A percentile compares a stretch with the other conserved stretches of the same genome.
Conservation (phyloP, 2,329 filamentous ascomycete species). For the Alternaria solani region DNA sequence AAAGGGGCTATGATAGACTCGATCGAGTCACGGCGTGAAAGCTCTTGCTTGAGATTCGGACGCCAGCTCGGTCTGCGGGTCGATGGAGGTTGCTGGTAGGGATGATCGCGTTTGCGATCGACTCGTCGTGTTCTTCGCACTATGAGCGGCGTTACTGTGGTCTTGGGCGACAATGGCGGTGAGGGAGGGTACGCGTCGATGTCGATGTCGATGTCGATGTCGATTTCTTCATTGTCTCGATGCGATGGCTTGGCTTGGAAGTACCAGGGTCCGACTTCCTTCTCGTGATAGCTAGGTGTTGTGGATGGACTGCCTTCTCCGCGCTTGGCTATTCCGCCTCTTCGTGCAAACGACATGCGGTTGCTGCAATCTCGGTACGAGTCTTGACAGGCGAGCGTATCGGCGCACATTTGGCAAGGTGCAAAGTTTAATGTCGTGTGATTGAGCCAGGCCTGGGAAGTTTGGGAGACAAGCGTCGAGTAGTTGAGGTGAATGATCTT, state of each 20-base stretch:
- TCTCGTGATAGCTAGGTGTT: slow-evolving; percentile 15
- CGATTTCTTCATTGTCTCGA: slow-evolving; percentile 23
- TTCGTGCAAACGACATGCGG: slow-evolving; percentile 32
- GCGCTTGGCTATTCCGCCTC: slow-evolving; percentile 39
- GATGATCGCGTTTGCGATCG: slow-evolving; percentile 19
- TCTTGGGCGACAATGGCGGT: slow-evolving; percentile 28
- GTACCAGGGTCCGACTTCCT: slow-evolving; percentile 22
- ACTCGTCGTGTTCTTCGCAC: slow-evolving; percentile 6
- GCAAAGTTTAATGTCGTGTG: neutral
- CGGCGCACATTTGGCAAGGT: neutral
- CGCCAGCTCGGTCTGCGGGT: slow-evolving; percentile 33
- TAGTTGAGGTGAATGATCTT: neutral
- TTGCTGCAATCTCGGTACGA: slow-evolving; percentile 30
- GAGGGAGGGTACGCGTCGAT: slow-evolving; percentile 13
- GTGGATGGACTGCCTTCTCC: slow-evolving; percentile 24
- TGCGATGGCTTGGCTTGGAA: slow-evolving; percentile 29
- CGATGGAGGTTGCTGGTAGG: slow-evolving; percentile 17
- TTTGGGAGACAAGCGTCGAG: neutral
- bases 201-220: slow-evolving; percentile 18
- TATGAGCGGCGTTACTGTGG: slow-evolving; percentile 8
- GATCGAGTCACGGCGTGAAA: slow-evolving; percentile 16
- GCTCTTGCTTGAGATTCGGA: slow-evolving; percentile 37
- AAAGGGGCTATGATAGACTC: slow-evolving; percentile 20
- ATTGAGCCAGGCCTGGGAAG: neutral
- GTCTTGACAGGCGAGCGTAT: slow-evolving; percentile 3